Base-by-base conservation (phyloP, 495 filamentous ascomycete species). In the Podospora comata region DNA sequence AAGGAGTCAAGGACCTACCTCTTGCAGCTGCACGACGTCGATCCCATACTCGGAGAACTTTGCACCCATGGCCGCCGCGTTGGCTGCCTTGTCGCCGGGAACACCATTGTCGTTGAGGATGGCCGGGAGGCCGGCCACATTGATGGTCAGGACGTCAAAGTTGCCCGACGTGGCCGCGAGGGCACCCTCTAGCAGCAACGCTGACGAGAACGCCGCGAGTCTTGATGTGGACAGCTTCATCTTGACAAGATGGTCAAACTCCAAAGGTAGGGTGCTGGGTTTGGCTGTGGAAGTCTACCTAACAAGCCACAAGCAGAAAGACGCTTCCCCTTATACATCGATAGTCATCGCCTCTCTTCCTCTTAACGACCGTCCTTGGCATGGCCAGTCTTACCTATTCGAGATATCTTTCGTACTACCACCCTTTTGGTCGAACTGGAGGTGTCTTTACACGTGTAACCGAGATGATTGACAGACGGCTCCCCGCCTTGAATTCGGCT, bases 11-110 rank as follows among this genome's bases (percentile, higher is more conserved):
- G 44, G 5, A 65, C 65, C 2, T 68, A 81, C 84, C 80, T 90
- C 87, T 72, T 90, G 86, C 61, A 87, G 77, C 68, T 90, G 81
- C 73, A 89, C 84, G 39, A 89, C 75, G 68, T 86, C 85, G 76
- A 85, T 87, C 64, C 76, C 80, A 68, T 83, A 85, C 69, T 82
- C 59, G 5, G 80, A 70, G 60, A 87, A 85, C 65, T 80, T 79
- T 62, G 75, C 73, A 5, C 84, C 87, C 54, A 85, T 84, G 58
- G 71, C 69, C 20, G 74, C 77, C 19, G 83, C 78, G 70, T 85
- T 87, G 23, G 78, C 81, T 11, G 67, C 69, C 71, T 88, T 88
- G 72, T 85, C 79, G 62, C 86, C 86, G 1, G 82, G 81, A 11
- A 85, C 81, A 58, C 74, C 77, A 68, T 87, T 88, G 66, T 66